phyloP scores from a whole-genome alignment of 2,329 filamentous ascomycete genomes.

The Septoria petroselini region DNA sequence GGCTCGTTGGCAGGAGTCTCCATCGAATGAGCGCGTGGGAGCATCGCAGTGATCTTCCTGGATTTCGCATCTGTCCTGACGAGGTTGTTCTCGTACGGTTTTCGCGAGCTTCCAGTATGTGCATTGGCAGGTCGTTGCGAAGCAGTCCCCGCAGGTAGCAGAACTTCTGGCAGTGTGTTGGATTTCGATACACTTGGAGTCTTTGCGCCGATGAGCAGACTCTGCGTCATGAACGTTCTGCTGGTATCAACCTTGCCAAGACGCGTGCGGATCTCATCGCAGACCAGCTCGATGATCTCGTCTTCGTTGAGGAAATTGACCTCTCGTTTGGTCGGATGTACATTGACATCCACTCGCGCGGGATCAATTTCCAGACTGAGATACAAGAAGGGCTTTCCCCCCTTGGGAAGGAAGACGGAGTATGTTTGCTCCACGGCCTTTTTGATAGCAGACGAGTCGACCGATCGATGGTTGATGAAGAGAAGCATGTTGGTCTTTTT shows the following conservation, averaged over 20 bases:
- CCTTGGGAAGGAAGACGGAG: slow-evolving; percentile 81
- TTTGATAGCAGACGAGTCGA: slow-evolving; percentile 84
- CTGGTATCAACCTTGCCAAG: slow-evolving; percentile 88
- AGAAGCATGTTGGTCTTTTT: slow-evolving; percentile 84
- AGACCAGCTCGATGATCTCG: slow-evolving; percentile 85
- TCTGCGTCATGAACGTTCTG: slow-evolving; percentile 91
- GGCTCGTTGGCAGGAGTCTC: slow-evolving; percentile 37
- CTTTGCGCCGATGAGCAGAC: slow-evolving; percentile 67
- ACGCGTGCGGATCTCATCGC: slow-evolving; percentile 71
- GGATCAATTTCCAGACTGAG: slow-evolving; percentile 91
- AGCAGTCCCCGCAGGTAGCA: slow-evolving; percentile 33
- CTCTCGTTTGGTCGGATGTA: slow-evolving; percentile 94
- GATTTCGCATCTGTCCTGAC: slow-evolving; percentile 84
- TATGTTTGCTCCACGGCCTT: slow-evolving; percentile 92
- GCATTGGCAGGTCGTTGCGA: slow-evolving; percentile 37
- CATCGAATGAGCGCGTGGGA: slow-evolving; percentile 55
- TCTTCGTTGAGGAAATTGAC: slow-evolving; percentile 98
- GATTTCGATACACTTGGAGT: slow-evolving; percentile 47
- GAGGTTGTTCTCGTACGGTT: slow-evolving; percentile 78
- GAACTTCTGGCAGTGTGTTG: slow-evolving; percentile 36
- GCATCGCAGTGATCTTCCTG: slow-evolving; percentile 96
- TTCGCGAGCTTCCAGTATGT: slow-evolving; percentile 40
- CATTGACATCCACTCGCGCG: slow-evolving; percentile 88
- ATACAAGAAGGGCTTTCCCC: slow-evolving; percentile 90
- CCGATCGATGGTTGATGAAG: slow-evolving; percentile 94